Percentiles rank a stretch among this genome's conserved stretches.
phyloP scores from a whole-genome alignment of 2,329 filamentous ascomycete genomes.

The Zalaria sp. region DNA sequence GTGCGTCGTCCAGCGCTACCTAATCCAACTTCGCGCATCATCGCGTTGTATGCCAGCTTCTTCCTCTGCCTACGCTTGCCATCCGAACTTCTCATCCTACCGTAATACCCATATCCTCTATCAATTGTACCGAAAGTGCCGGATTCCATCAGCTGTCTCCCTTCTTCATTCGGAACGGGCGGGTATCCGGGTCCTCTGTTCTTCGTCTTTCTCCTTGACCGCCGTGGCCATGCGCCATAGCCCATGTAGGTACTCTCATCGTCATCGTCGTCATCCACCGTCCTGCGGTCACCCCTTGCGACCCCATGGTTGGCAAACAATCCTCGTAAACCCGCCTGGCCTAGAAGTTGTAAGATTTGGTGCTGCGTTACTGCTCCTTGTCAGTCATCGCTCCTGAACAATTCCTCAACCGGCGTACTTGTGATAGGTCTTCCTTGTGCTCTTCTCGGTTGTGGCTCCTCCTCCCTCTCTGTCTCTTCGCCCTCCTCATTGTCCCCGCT shows the following conservation, averaged over 20 bases:
- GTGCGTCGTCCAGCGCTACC: slow-evolving; percentile 43
- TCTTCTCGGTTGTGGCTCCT: slow-evolving; percentile 14
- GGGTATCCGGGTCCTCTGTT: slow-evolving; percentile 47
- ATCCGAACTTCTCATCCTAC: slow-evolving; percentile 21
- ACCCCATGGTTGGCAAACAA: slow-evolving; percentile 27
- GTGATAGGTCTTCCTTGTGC: slow-evolving; percentile 14
- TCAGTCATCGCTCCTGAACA: slow-evolving; percentile 7
- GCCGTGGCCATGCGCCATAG: slow-evolving; percentile 26
- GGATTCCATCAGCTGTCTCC: slow-evolving; percentile 64
- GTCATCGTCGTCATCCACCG: slow-evolving; percentile 24
- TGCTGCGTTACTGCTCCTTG: slow-evolving; percentile 27
- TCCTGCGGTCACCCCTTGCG: background rate
- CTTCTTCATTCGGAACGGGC: slow-evolving; percentile 69
- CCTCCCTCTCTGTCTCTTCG: slow-evolving; percentile 13
- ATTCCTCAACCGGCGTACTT: slow-evolving; percentile 12
- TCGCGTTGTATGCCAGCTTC: slow-evolving; percentile 51
- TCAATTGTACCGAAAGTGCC: slow-evolving; percentile 66
- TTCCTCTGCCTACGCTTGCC: slow-evolving; percentile 26
- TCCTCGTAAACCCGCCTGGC: slow-evolving; percentile 36
- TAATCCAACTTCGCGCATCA: slow-evolving; percentile 72
- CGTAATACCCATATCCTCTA: slow-evolving; percentile 16
- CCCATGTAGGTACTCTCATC: slow-evolving; percentile 23
- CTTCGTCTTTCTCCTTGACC: slow-evolving; percentile 32
- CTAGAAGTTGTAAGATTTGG: slow-evolving; percentile 41
- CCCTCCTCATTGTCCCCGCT: slow-evolving; percentile 17